phyloP scores from a whole-genome alignment of 805 yeast species.

The Monosporozyma aerobia region DNA sequence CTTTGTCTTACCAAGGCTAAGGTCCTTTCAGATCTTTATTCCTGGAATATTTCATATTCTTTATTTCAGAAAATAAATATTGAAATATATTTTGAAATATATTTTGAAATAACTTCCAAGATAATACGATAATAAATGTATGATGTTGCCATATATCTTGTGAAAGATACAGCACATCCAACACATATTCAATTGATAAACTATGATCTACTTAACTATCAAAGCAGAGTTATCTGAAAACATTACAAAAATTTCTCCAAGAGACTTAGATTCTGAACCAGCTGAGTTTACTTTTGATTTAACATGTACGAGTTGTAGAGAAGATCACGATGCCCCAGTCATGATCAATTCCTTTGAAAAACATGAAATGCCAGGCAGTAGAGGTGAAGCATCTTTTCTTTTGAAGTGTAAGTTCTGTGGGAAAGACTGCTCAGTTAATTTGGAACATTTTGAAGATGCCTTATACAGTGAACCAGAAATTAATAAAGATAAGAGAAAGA shows the following conservation, averaged over 20 bases:
- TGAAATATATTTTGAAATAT: background rate
- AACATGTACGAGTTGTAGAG: slow-evolving; percentile 73
- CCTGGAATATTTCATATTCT: background rate
- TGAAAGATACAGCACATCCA: background rate
- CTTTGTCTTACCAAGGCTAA: background rate
- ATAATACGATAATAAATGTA: background rate
- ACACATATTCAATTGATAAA: background rate
- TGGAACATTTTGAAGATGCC: slow-evolving; percentile 18
- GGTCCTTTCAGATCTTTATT: background rate
- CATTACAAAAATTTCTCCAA: slow-evolving; percentile 47
- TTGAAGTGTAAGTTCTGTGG: slow-evolving; percentile 65
- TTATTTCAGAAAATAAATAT: background rate
- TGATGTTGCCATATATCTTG: background rate
- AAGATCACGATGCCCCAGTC: slow-evolving; percentile 60
- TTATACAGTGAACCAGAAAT: slow-evolving; percentile 16
- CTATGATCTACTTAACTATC: slow-evolving; percentile 23
- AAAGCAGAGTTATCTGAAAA: slow-evolving; percentile 32
- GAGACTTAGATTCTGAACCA: slow-evolving; percentile 51
- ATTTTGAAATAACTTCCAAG: background rate
- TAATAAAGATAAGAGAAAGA: slow-evolving; percentile 19
- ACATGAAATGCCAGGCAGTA: slow-evolving; percentile 56
- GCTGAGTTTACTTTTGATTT: slow-evolving; percentile 69
- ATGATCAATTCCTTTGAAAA: slow-evolving; percentile 58
- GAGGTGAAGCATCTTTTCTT: slow-evolving; percentile 78
- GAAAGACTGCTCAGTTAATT: slow-evolving; percentile 21